Base-by-base conservation (phyloP, 352 stramenopile genomes). In the Pilasporangium apinafurcum region DNA sequence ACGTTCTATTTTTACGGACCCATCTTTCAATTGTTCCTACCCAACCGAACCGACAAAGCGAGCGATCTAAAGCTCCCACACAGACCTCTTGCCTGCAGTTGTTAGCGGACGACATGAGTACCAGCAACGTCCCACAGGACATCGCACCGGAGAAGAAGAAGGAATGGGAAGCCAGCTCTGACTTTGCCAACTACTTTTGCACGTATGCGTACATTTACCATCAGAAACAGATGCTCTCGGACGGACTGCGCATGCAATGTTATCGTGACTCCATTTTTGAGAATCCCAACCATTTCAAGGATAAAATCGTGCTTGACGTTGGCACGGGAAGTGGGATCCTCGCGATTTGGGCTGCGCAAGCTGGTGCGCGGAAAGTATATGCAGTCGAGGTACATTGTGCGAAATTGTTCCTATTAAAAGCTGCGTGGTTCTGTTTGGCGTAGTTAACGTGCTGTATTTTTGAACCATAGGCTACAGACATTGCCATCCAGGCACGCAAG, bases 231-330 rank as follows among this genome's bases (percentile, higher is more conserved):
- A 99, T 99, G 97, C 86, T 99, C 17, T 95, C 94, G 43, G 97
- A 99, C 74, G 86, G 98, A 64, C 86, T 98, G 63, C 94, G 97
- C 55, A 99, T 99, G 93, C 92, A 97, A 37, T 96, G 95, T 38
- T 99, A 99, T 73, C 95, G 96, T 51, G 76, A 95, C 55, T 90
- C 96, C 26, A 98, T 99, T 65, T 94, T 99, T 37, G 86, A 98
- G 37, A 99, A 99, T 72, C 59, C 83, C 12, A 83, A 87, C 55
- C 74, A 98, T 40, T 99, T 99, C 69, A 94, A 97, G 62, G 96
- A 98, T 65, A 99, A 99, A 74, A 85, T 98, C 5, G 95, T 99
- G 37, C 91, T 99, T 44, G 97, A 99, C 68, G 96, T 99, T 32
- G 97, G 97, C 39, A 99, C 97, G 4, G 97, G 97, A 18, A 98